phyloP scores from a whole-genome alignment of 441 rosid genomes.

The Corymbia calophylla region DNA sequence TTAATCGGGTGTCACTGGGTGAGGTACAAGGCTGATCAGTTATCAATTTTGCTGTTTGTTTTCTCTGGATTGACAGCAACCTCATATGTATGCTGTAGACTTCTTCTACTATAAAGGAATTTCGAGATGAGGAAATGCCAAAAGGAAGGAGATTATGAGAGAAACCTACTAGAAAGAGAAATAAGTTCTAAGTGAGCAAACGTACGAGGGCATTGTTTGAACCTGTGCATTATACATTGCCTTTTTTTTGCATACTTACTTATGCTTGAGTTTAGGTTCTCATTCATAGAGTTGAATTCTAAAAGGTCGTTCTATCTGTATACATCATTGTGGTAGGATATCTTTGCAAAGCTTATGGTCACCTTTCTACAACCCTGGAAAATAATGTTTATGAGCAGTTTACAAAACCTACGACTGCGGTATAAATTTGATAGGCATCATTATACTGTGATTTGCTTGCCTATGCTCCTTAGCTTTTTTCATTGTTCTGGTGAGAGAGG shows the following conservation, averaged over 20 bases:
- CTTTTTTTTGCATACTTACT: neutral
- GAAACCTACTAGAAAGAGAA: neutral
- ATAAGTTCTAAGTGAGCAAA: neutral
- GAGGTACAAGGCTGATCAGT: neutral
- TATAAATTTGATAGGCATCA: neutral
- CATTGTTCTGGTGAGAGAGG: neutral
- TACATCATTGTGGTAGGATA: neutral
- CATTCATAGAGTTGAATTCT: neutral
- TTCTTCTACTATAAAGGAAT: neutral
- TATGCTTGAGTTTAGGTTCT: neutral
- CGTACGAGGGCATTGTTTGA: neutral
- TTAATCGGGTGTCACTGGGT: neutral
- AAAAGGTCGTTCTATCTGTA: neutral
- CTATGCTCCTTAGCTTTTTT: neutral
- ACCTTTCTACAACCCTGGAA: neutral
- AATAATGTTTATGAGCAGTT: neutral
- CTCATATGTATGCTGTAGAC: neutral
- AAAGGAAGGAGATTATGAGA: neutral
- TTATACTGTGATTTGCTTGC: neutral
- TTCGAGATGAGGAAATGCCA: neutral
- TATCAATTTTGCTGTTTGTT: neutral
- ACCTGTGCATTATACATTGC: neutral
- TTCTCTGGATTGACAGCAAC: neutral
- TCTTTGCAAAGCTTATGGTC: neutral
- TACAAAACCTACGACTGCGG: neutral